These are phyloP conservation scores for Polyporus tsugae DNA, from an alignment of 1,284 basidiomycete species.

Conservation along the genomic window DNA sequence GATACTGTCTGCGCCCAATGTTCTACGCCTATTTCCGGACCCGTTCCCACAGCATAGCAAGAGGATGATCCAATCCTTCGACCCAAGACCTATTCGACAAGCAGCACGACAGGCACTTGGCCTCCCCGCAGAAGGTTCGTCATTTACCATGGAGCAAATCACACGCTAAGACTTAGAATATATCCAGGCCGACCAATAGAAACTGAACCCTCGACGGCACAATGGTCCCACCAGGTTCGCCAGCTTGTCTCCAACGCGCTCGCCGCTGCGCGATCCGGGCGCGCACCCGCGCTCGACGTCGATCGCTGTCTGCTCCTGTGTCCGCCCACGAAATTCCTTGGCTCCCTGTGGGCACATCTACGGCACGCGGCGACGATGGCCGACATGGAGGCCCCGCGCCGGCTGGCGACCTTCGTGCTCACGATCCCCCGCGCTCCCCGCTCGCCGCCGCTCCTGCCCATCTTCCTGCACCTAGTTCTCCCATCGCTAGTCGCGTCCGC, in stretches of 20 bases:
- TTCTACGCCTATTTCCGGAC: slow-evolving; percentile 58
- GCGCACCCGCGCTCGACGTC: slow-evolving; percentile 69
- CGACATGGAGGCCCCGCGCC: slow-evolving; percentile 62
- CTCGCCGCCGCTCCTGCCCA: slow-evolving; percentile 70
- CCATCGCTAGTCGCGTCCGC: slow-evolving; percentile 64
- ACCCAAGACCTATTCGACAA: slow-evolving; percentile 52
- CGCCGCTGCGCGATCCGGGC: slow-evolving; percentile 60
- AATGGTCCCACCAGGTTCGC: slow-evolving; percentile 55
- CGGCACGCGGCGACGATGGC: slow-evolving; percentile 19
- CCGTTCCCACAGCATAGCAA: slow-evolving; percentile 45
- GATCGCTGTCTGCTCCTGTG: slow-evolving; percentile 64
- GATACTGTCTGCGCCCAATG: slow-evolving; percentile 64
- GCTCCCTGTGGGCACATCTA: slow-evolving; percentile 47
- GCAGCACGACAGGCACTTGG: slow-evolving; percentile 54
- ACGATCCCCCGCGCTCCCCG: slow-evolving; percentile 59
- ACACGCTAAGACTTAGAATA: slow-evolving; percentile 4
- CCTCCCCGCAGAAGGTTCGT: slow-evolving; percentile 49
- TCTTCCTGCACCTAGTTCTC: slow-evolving; percentile 71
- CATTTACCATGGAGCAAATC: background rate
- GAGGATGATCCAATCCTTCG: slow-evolving; percentile 42
- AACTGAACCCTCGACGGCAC: slow-evolving; percentile 25
- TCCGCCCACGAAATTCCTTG: slow-evolving; percentile 66
- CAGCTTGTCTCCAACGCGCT: slow-evolving; percentile 63
- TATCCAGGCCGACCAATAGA: slow-evolving; percentile 22
- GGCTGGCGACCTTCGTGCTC: slow-evolving; percentile 71